Conservation (phyloP, 208 protist genomes). For the Trypanosoma cruzi region DNA sequence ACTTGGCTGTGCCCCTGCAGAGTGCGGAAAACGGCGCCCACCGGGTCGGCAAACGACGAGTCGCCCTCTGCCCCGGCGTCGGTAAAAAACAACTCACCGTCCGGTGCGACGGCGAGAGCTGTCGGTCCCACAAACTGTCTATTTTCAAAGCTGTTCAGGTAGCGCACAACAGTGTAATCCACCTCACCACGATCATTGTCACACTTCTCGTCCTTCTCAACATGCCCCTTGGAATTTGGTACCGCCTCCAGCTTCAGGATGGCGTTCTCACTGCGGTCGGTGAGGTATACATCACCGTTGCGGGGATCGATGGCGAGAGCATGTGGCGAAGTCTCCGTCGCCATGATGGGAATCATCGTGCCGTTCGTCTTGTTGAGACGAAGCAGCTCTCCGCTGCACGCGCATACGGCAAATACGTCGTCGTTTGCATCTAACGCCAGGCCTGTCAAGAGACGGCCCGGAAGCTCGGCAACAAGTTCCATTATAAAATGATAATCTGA, state of each 20-base stretch:
- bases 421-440: conserved; percentile 35
- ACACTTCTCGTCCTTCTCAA: neutral
- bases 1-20: conserved; percentile 47
- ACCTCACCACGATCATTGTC: neutral
- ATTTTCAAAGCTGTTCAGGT: conserved; percentile 44
- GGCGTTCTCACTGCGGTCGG: conserved; percentile 33
- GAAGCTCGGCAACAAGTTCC: conserved; percentile 45
- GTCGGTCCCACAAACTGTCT: conserved; percentile 49
- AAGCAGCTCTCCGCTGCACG: conserved; percentile 52
- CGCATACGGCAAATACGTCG: conserved; percentile 50
- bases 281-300: conserved; percentile 37
- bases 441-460: conserved; percentile 39
- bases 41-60: conserved; percentile 47
- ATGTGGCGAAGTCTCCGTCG: conserved; percentile 31
- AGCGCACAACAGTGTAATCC: conserved; percentile 22
- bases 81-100: conserved; percentile 71
- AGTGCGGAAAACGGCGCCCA: conserved; percentile 69
- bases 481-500: conserved; percentile 25
- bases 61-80: conserved; percentile 70
- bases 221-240: neutral
- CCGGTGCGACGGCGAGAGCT: conserved; percentile 39
- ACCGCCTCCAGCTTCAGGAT: conserved; percentile 23
- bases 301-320: conserved; percentile 30
- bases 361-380: conserved; percentile 23
- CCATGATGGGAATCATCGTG: conserved; percentile 29